phyloP scores from a whole-genome alignment of 345 rosid species.

The Luvunga scandens region DNA sequence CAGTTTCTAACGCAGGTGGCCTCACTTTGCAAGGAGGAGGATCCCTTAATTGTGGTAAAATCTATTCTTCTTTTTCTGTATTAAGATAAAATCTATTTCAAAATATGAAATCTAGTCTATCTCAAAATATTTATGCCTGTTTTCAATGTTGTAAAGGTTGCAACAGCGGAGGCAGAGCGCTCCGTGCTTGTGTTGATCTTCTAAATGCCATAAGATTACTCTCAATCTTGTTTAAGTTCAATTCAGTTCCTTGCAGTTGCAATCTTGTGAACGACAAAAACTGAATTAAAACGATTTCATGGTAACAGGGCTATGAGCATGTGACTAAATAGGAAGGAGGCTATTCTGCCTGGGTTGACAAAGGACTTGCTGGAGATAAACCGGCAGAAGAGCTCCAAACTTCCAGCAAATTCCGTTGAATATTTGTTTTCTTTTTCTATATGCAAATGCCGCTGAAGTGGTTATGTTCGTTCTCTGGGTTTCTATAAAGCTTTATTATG shows the following conservation, averaged over 20 bases:
- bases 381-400: slow-evolving; percentile 45
- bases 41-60: slow-evolving; percentile 44
- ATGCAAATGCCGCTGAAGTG: not conserved
- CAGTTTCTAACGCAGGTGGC: slow-evolving; percentile 41
- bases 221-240: slow-evolving; percentile 16
- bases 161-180: slow-evolving; percentile 34
- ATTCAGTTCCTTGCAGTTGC: not conserved
- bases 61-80: not conserved
- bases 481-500: not conserved
- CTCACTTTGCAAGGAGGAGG: slow-evolving; percentile 37
- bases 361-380: slow-evolving; percentile 37
- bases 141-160: slow-evolving; percentile 17
- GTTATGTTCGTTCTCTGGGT: not conserved
- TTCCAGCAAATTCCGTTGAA: slow-evolving; percentile 38
- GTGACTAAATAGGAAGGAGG: slow-evolving; percentile 52
- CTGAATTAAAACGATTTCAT: not conserved
- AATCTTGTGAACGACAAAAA: not conserved
- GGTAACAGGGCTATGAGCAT: slow-evolving; percentile 35
- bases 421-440: not conserved
- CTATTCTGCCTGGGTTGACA: slow-evolving; percentile 51
- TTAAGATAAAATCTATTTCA: not conserved
- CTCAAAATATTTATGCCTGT: not conserved
- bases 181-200: slow-evolving; percentile 39
- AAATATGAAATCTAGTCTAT: not conserved
- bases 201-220: slow-evolving; percentile 36